A percentile compares a stretch with the other conserved stretches of the same genome.
phyloP scores from a whole-genome alignment of 2,329 filamentous ascomycete species.

The Penicillium occitanis region DNA sequence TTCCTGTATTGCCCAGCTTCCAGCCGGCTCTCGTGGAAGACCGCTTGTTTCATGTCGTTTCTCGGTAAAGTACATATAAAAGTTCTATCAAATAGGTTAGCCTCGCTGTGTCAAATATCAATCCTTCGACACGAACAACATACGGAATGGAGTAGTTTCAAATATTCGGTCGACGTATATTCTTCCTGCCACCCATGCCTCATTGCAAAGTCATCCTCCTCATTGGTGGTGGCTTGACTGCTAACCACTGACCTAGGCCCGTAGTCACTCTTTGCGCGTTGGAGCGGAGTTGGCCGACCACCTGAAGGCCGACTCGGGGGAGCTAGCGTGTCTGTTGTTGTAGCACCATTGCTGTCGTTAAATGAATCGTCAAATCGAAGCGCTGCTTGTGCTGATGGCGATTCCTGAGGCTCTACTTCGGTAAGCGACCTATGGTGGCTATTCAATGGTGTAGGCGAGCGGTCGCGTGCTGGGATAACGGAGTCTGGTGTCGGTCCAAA shows the following conservation, averaged over 20 bases:
- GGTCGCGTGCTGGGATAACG: conserved; percentile 26
- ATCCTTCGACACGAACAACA: conserved; percentile 38
- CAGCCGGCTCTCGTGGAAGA: conserved; percentile 65
- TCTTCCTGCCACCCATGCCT: conserved; percentile 92
- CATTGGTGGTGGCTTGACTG: conserved; percentile 32
- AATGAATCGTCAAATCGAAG: conserved; percentile 34
- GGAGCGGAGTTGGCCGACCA: conserved; percentile 41
- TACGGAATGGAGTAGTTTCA: conserved; percentile 78
- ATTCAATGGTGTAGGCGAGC: conserved; percentile 17
- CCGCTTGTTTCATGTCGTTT: conserved; percentile 95
- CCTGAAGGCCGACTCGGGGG: conserved; percentile 33
- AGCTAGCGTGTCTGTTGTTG: conserved; percentile 28
- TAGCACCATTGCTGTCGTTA: conserved; percentile 29
- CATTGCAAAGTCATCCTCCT: conserved; percentile 57
- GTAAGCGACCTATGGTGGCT: conserved; percentile 33
- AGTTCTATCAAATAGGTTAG: conserved; percentile 61
- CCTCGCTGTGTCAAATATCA: not conserved
- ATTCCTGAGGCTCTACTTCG: conserved; percentile 31
- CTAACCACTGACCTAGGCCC: conserved; percentile 43
- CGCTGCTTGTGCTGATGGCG: conserved; percentile 25
- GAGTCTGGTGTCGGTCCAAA: conserved; percentile 42
- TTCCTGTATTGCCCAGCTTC: conserved; percentile 68
- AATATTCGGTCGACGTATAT: conserved; percentile 85
- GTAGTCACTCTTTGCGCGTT: conserved; percentile 56
- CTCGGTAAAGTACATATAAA: conserved; percentile 99